Conservation (phyloP, 176 grass and related monocot genomes). For the Secale cereale region DNA sequence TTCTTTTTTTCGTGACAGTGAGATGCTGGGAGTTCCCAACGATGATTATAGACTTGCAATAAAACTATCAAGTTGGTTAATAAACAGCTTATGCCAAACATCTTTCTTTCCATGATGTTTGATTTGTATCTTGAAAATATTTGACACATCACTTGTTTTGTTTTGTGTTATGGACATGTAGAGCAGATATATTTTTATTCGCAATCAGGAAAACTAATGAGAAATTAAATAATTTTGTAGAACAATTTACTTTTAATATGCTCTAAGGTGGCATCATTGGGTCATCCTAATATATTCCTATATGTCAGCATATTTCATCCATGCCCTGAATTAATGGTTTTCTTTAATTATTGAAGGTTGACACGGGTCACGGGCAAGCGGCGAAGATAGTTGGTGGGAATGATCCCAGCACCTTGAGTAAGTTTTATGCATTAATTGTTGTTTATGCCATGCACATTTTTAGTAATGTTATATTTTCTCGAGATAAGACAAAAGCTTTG, state of each 20-base stretch:
- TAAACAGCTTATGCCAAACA: not conserved
- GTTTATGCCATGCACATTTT: not conserved
- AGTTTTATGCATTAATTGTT: constrained; percentile 21
- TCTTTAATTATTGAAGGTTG: constrained; percentile 19
- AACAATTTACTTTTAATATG: not conserved
- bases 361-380: not conserved
- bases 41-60: not conserved
- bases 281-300: not conserved
- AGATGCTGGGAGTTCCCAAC: not conserved
- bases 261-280: not conserved
- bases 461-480: not conserved
- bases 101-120: not conserved
- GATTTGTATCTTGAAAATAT: not conserved
- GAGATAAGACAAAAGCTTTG: no score
- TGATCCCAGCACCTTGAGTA: constrained; percentile 5
- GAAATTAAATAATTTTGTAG: not conserved
- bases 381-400: not conserved
- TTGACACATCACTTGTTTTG: not conserved
- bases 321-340: not conserved
- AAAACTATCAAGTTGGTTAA: not conserved
- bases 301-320: not conserved
- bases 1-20: not conserved
- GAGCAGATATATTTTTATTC: not conserved
- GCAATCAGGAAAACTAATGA: not conserved
- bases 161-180: not conserved